Evolutionary conservation across 345 rosid genomes (phyloP).

Genomic region (Eucalyptus polybractea): DNA sequence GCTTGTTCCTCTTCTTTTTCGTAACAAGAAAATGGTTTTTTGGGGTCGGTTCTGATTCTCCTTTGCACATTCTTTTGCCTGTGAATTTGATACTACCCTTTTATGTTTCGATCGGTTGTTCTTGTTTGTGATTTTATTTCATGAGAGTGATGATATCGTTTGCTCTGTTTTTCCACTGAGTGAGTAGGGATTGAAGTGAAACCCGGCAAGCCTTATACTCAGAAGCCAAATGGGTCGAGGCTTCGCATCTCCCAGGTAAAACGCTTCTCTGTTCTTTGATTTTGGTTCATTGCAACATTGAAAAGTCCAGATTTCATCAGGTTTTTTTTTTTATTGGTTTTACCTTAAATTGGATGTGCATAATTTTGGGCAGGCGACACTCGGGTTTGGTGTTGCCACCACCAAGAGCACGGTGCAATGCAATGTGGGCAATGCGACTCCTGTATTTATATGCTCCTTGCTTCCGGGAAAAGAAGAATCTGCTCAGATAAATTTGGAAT

Average conservation of each 20-base stretch:
- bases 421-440: background rate
- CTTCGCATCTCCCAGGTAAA: background rate
- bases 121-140: background rate
- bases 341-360: background rate
- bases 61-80: background rate
- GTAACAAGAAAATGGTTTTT: background rate
- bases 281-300: background rate
- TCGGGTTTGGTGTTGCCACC: background rate
- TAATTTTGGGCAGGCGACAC: background rate
- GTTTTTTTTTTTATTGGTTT: background rate
- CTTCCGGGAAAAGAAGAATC: background rate
- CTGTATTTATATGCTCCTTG: background rate
- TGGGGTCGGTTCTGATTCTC: background rate
- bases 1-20: background rate
- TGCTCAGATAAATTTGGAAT: background rate
- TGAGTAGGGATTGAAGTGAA: background rate
- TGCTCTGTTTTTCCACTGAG: background rate
- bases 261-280: background rate
- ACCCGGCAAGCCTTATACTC: background rate
- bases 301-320: background rate
- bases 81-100: background rate
- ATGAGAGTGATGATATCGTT: background rate
- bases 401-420: background rate
- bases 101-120: background rate
- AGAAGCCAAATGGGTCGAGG: background rate